Base-by-base conservation (phyloP, 2,329 filamentous ascomycete species). In the Paecilomyces sp. region DNA sequence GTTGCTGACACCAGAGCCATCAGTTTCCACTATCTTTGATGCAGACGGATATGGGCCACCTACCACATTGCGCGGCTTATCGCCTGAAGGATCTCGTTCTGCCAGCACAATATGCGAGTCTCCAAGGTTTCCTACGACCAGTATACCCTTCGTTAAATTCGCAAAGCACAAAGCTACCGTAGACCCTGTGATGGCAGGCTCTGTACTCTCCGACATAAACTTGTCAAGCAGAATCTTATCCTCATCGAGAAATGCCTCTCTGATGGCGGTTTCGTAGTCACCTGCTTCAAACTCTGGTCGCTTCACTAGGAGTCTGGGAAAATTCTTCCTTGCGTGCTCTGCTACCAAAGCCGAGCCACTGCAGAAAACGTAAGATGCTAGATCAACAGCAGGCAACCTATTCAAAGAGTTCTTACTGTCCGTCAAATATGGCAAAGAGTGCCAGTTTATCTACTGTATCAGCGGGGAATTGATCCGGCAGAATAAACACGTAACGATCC, bases 81-180 rank as follows among this genome's bases (percentile, higher is more conserved):
- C 67, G 12, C 65, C 67, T 54, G 58, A 62, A n/a, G 61, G 63
- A 55, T 69, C 66, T n/a, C 68, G 65, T 59, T 74, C 68, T 3
- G 69, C 72, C 22, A 74, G 57, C 24, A 73, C 64, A 55, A 72
- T 69, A 64, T 73, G 71, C 54, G 72, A 74, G 61, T 74, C 72
- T 12, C 72, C 72, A 9, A 74, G 62, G 56, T 73, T 74, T 24
- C 68, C 70, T 50, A 72, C 67, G 3, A 73, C 57, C 57, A 74
- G 53, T 15, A 74, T 64, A 3, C 70, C 70, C 56, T 64, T 64
- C 2, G 67, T 70, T 53, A 74, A 58, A 57, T 74, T 72, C 47
- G 73, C 58, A 30, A 74, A 63, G 58, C 70, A 72, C 25, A 74
- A n/a, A 6, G 72, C 71, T 6, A 70, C 70, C 5, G 72, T 74